phyloP scores from a whole-genome alignment of 1,284 basidiomycete genomes.

The Hypsizygus ulmarius region DNA sequence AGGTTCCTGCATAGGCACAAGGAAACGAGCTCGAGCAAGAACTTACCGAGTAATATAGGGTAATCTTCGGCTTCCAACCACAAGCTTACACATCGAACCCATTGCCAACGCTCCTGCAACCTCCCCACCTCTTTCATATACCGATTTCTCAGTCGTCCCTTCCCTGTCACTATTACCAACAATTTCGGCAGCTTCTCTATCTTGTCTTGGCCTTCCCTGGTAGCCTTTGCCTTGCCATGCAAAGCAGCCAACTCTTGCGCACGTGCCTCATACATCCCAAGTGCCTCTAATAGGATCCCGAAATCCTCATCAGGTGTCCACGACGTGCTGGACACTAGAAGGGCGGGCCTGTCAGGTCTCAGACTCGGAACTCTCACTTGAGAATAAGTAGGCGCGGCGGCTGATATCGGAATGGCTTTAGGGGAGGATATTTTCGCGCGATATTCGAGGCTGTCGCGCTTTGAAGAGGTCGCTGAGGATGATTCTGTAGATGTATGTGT shows the following conservation, averaged over 20 bases:
- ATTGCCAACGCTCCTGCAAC: conserved; percentile 72
- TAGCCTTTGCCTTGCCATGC: background rate
- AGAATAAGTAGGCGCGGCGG: conserved; percentile 31
- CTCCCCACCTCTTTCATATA: conserved; percentile 68
- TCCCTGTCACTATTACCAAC: conserved; percentile 88
- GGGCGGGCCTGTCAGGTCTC: conserved; percentile 74
- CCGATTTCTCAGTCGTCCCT: conserved; percentile 72
- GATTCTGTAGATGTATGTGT: conserved; percentile 37
- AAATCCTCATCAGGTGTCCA: conserved; percentile 99
- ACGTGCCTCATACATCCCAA: conserved; percentile 65
- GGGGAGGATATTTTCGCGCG: conserved; percentile 18
- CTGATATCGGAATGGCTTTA: conserved; percentile 17
- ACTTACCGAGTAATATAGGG: conserved; percentile 72
- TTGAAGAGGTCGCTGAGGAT: conserved; percentile 16
- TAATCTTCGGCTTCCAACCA: conserved; percentile 92
- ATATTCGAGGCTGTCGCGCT: conserved; percentile 15
- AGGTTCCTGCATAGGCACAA: conserved; percentile 1
- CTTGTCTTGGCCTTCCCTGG: conserved; percentile 17
- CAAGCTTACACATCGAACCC: conserved; percentile 79
- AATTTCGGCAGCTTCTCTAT: conserved; percentile 62
- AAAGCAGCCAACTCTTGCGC: conserved; percentile 39
- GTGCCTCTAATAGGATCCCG: conserved; percentile 72
- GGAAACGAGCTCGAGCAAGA: conserved; percentile 3
- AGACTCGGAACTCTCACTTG: conserved; percentile 42
- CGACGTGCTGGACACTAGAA: conserved; percentile 90